Percentiles rank a stretch among this genome's conserved stretches.
These are phyloP conservation scores for Candida methanosorbosa DNA, from an alignment of 805 yeast genomes.

Conservation along the genomic window DNA sequence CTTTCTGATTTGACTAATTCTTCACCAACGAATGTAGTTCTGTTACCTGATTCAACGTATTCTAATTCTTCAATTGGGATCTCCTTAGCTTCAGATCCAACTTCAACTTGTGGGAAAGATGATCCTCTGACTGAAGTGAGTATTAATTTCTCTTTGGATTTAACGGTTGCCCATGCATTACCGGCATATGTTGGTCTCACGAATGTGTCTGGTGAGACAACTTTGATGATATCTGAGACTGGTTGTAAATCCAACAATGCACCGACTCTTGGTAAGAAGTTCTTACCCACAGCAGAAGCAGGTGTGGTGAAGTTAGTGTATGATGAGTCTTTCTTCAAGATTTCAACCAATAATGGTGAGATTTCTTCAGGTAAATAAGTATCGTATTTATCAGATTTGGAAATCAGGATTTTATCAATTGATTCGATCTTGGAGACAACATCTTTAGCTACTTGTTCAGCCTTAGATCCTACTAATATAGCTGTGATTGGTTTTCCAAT, in stretches of 20 bases:
- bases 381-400: conserved; percentile 50
- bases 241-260: conserved; percentile 86
- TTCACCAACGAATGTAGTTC: conserved; percentile 66
- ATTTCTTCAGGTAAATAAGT: conserved; percentile 74
- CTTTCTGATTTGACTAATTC: conserved; percentile 69
- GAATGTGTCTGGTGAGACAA: conserved; percentile 62
- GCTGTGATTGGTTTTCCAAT: conserved; percentile 79
- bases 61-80: conserved; percentile 41
- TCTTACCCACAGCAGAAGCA: conserved; percentile 84
- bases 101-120: conserved; percentile 48
- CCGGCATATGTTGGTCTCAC: conserved; percentile 96
- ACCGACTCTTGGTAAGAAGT: conserved; percentile 76
- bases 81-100: conserved; percentile 22
- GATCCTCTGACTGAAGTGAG: conserved; percentile 78
- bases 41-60: conserved; percentile 26
- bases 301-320: conserved; percentile 71
- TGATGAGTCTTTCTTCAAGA: conserved; percentile 28
- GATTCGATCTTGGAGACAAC: conserved; percentile 47
- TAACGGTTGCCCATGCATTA: conserved; percentile 79
- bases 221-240: conserved; percentile 68
- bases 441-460: conserved; percentile 39
- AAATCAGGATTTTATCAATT: conserved; percentile 47
- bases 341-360: conserved; percentile 53
- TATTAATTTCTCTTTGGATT: conserved; percentile 54
- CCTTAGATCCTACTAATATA: conserved; percentile 57